These are phyloP conservation scores for Pezicula radicicola DNA, from an alignment of 2,329 filamentous ascomycete species.

Conservation along the genomic window DNA sequence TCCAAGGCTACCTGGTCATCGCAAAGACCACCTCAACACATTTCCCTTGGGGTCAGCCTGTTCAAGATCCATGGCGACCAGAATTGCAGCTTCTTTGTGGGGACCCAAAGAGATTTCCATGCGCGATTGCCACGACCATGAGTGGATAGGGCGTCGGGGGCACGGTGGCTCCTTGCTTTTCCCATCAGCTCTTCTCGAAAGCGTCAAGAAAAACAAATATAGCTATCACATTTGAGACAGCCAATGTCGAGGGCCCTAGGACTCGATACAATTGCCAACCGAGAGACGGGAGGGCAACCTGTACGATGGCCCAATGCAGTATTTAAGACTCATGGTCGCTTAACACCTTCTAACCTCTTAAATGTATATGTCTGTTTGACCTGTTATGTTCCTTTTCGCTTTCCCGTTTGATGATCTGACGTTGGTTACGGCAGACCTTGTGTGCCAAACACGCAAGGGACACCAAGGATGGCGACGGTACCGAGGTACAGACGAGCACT, in stretches of 20 bases:
- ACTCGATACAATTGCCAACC: too few relatives aligned
- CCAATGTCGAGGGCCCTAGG: neutral
- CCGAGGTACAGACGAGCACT: neutral
- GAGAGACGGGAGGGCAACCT: neutral
- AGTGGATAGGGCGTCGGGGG: neutral
- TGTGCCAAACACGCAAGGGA: neutral
- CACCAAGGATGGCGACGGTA: neutral
- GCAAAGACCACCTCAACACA: neutral
- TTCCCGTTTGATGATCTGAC: neutral
- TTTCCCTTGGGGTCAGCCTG: neutral
- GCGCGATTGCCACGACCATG: neutral
- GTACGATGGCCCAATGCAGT: neutral
- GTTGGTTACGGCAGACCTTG: neutral
- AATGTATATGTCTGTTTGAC: neutral
- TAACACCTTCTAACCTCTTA: neutral
- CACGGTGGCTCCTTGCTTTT: neutral
- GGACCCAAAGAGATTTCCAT: neutral
- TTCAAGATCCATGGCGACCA: neutral
- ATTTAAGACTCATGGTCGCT: neutral
- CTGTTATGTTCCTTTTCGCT: neutral
- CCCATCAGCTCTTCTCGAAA: conserved; percentile 1
- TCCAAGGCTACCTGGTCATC: too few relatives aligned
- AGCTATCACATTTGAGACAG: conserved; percentile 1
- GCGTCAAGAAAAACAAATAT: neutral
- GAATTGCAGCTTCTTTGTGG: neutral